phyloP scores from a whole-genome alignment of 2,329 filamentous ascomycete genomes.

The Clathrospora elynae region DNA sequence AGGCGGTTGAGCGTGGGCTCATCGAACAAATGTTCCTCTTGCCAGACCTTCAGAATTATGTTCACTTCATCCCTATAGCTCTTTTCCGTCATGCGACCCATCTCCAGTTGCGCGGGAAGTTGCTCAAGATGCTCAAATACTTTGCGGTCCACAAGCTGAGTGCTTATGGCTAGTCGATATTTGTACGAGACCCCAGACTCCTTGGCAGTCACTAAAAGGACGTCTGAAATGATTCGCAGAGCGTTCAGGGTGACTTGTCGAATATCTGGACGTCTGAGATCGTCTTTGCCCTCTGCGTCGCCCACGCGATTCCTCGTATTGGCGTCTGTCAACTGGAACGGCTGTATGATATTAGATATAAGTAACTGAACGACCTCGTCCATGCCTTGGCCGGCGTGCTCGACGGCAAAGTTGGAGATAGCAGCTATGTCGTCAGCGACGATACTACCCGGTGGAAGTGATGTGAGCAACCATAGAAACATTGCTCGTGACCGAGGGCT shows the following conservation, averaged over 20 bases:
- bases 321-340: slow-evolving; percentile 73
- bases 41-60: slow-evolving; percentile 43
- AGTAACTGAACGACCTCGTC: slow-evolving; percentile 93
- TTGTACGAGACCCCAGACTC: slow-evolving; percentile 64
- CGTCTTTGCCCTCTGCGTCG: slow-evolving; percentile 28
- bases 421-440: slow-evolving; percentile 84
- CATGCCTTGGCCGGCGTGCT: slow-evolving; percentile 80
- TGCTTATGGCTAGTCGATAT: slow-evolving; percentile 80
- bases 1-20: slow-evolving; percentile 30
- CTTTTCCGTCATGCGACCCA: slow-evolving; percentile 81
- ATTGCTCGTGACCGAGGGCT: slow-evolving; percentile 60
- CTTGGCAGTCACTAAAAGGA: slow-evolving; percentile 66
- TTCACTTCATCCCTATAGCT: slow-evolving; percentile 43
- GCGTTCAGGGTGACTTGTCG: slow-evolving; percentile 55
- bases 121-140: slow-evolving; percentile 77
- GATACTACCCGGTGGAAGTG: slow-evolving; percentile 75
- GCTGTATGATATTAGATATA: slow-evolving; percentile 77
- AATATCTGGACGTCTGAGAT: slow-evolving; percentile 26
- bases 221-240: slow-evolving; percentile 79
- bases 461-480: slow-evolving; percentile 79
- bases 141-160: slow-evolving; percentile 67
- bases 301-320: slow-evolving; percentile 59
- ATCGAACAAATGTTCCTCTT: slow-evolving; percentile 42
- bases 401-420: slow-evolving; percentile 85
- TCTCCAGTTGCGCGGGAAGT: slow-evolving; percentile 72